phyloP scores from a whole-genome alignment of 495 filamentous ascomycete genomes.

The Neurospora sublineolata region DNA sequence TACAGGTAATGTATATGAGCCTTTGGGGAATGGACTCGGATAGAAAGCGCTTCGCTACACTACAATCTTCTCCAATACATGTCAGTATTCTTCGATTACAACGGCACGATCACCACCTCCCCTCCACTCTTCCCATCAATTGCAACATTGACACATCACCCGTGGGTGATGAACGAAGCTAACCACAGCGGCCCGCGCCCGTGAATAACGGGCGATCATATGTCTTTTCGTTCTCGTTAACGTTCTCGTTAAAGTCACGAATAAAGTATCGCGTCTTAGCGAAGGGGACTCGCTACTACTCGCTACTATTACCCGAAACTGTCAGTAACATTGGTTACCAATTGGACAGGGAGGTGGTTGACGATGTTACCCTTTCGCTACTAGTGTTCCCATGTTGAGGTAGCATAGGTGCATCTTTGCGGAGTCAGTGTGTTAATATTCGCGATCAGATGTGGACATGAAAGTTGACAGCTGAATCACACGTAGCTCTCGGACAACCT shows the following conservation, averaged over 20 bases:
- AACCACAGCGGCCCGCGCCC: background rate
- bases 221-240: background rate
- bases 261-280: background rate
- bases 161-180: background rate
- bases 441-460: background rate
- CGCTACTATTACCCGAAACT: background rate
- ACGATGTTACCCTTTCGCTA: background rate
- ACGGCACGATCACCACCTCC: background rate
- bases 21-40: too few relatives aligned
- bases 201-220: background rate
- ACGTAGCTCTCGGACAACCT: background rate
- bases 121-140: background rate
- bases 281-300: background rate
- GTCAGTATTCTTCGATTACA: background rate
- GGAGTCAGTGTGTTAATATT: background rate
- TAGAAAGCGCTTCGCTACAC: too few relatives aligned
- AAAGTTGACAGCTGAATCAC: background rate
- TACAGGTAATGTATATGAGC: too few relatives aligned
- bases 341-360: background rate
- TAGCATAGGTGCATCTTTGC: background rate
- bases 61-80: too few relatives aligned
- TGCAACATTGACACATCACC: background rate
- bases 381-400: background rate
- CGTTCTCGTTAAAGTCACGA: background rate
- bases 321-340: background rate